A percentile compares a stretch with the other conserved stretches of the same genome.
Conservation (phyloP, 1,139 yeast species). For the Taiozyma onychis region DNA sequence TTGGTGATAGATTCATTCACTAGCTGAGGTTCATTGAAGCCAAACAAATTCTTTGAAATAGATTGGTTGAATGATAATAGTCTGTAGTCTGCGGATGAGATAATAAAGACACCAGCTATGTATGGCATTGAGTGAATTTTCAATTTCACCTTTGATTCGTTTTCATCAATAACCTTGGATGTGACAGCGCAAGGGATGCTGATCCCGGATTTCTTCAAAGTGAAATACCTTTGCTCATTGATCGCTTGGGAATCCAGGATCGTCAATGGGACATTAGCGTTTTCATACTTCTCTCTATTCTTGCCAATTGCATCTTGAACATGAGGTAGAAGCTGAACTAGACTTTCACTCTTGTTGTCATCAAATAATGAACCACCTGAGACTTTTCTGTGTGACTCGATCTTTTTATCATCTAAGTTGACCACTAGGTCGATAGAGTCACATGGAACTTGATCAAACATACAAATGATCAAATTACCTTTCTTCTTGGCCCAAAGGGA, state of each 20-base stretch:
- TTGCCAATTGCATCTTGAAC: constrained; percentile 24
- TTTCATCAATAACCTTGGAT: constrained; percentile 48
- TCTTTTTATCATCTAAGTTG: constrained; percentile 7
- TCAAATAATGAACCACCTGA: constrained; percentile 26
- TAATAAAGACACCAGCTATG: constrained; percentile 79
- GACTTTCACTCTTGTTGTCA: constrained; percentile 21
- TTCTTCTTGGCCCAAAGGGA: constrained; percentile 84
- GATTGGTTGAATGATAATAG: constrained; percentile 72
- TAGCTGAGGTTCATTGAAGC: constrained; percentile 47
- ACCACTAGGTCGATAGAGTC: constrained; percentile 61
- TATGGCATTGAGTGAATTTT: constrained; percentile 76
- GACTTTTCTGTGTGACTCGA: constrained; percentile 22
- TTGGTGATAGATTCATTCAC: constrained; percentile 45
- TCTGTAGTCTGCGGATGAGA: constrained; percentile 37
- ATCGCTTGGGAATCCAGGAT: constrained; percentile 37
- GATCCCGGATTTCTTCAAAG: constrained; percentile 40
- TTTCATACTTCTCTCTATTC: constrained; percentile 18
- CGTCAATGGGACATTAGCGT: constrained; percentile 30
- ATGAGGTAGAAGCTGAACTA: constrained; percentile 26
- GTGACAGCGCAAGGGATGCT: constrained; percentile 68
- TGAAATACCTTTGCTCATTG: constrained; percentile 57
- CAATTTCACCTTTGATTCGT: constrained; percentile 40
- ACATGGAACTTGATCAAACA: constrained; percentile 83
- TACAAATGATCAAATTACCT: constrained; percentile 68
- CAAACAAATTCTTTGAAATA: constrained; percentile 73